Conservation (phyloP, 1,284 basidiomycete genomes). For the Inonotus hispidus region DNA sequence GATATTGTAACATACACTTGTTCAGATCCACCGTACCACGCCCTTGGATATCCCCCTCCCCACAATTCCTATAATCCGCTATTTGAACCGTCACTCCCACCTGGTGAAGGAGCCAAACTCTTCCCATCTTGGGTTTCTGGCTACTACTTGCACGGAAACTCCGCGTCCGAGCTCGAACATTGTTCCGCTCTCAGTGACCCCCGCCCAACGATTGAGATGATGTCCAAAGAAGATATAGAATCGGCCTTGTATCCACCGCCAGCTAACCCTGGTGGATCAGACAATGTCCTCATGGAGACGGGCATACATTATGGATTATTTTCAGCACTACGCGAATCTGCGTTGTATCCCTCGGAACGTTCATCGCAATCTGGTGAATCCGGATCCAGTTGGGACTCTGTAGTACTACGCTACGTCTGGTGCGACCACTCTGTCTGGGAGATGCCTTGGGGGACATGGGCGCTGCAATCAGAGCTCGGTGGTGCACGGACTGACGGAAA, state of each 20-base stretch:
- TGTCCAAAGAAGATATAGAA: slow-evolving; percentile 20
- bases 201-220: slow-evolving; percentile 15
- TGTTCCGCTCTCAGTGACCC: slow-evolving; percentile 13
- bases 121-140: slow-evolving; percentile 27
- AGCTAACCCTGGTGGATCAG: slow-evolving; percentile 21
- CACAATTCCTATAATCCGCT: slow-evolving; percentile 24
- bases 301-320: slow-evolving; percentile 19
- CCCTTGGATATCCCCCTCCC: slow-evolving; percentile 24
- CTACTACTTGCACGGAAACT: slow-evolving; percentile 25
- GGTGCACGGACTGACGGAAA: slow-evolving; percentile 16
- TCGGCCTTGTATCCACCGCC: slow-evolving; percentile 16
- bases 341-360: slow-evolving; percentile 11
- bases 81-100: slow-evolving; percentile 20
- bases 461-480: slow-evolving; percentile 18
- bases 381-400: not conserved
- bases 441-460: slow-evolving; percentile 20
- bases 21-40: slow-evolving; percentile 7
- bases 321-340: slow-evolving; percentile 11
- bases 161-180: slow-evolving; percentile 2
- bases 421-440: slow-evolving; percentile 24
- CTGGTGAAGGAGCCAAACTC: slow-evolving; percentile 18
- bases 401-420: slow-evolving; percentile 22
- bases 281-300: slow-evolving; percentile 17
- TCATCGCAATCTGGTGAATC: not conserved
- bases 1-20: not conserved